phyloP scores from a whole-genome alignment of 305 asterid genomes.

The Nicotiana rustica region DNA sequence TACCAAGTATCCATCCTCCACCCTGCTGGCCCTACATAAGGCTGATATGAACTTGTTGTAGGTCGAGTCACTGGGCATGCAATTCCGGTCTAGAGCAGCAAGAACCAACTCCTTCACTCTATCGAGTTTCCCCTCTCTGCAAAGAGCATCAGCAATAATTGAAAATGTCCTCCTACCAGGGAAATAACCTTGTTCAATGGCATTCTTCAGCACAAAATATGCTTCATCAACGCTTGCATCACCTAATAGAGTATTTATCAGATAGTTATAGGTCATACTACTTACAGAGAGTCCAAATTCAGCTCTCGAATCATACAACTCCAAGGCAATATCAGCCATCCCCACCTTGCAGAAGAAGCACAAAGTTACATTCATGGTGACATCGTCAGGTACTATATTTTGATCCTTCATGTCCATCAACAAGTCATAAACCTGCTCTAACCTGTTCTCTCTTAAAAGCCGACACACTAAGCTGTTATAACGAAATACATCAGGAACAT shows the following conservation, averaged over 20 bases:
- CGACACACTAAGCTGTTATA: slow-evolving; percentile 62
- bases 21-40: slow-evolving; percentile 60
- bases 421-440: slow-evolving; percentile 71
- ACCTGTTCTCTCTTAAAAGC: slow-evolving; percentile 76
- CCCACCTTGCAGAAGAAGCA: slow-evolving; percentile 88
- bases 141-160: slow-evolving; percentile 62
- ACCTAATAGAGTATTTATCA: slow-evolving; percentile 69
- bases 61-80: slow-evolving; percentile 47
- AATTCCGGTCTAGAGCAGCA: slow-evolving; percentile 56
- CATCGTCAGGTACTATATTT: slow-evolving; percentile 58
- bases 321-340: slow-evolving; percentile 68
- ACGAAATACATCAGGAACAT: slow-evolving; percentile 68
- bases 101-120: slow-evolving; percentile 71
- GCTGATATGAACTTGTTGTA: slow-evolving; percentile 68
- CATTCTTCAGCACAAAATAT: slow-evolving; percentile 56
- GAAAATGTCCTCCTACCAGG: slow-evolving; percentile 66
- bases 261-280: slow-evolving; percentile 76
- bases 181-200: slow-evolving; percentile 64
- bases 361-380: slow-evolving; percentile 73
- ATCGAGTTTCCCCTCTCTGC: slow-evolving; percentile 72
- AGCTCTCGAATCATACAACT: slow-evolving; percentile 65
- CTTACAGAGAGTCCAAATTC: slow-evolving; percentile 77
- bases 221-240: slow-evolving; percentile 63
- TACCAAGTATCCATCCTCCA: slow-evolving; percentile 71
- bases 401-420: slow-evolving; percentile 77